phyloP scores from a whole-genome alignment of 2,329 filamentous ascomycete species.

The Tolypocladium nubicola region DNA sequence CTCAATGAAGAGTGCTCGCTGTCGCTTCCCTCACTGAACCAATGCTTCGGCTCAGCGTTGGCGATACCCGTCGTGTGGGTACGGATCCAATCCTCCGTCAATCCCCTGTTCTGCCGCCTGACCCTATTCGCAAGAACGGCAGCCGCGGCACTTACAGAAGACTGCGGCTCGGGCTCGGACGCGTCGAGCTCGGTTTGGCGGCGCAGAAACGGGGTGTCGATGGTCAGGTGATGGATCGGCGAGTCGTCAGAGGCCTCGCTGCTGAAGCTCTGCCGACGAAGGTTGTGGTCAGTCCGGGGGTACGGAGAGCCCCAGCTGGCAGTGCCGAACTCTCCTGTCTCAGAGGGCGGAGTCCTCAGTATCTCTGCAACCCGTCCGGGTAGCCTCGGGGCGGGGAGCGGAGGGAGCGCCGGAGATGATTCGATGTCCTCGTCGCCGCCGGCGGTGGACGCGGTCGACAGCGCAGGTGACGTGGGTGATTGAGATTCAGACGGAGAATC shows the following conservation, averaged over 20 bases:
- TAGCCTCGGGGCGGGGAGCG: slow-evolving; percentile 47
- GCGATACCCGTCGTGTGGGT: slow-evolving; percentile 66
- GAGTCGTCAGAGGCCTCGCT: slow-evolving; percentile 51
- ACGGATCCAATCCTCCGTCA: slow-evolving; percentile 80
- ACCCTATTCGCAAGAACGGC: slow-evolving; percentile 54
- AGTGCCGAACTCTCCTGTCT: slow-evolving; percentile 42
- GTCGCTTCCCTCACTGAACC: slow-evolving; percentile 65
- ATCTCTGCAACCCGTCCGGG: slow-evolving; percentile 44
- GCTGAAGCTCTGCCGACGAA: slow-evolving; percentile 41
- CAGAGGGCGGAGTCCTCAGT: slow-evolving; percentile 40
- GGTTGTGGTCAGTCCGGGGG: slow-evolving; percentile 48
- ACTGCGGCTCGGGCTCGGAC: slow-evolving; percentile 15
- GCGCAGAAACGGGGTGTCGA: slow-evolving; percentile 52
- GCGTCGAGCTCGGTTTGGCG: slow-evolving; percentile 37
- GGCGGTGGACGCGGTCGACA: slow-evolving; percentile 52
- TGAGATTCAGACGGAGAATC: slow-evolving; percentile 22
- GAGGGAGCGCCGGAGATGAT: slow-evolving; percentile 47
- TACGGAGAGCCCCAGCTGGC: slow-evolving; percentile 92
- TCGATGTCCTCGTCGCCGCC: slow-evolving; percentile 43
- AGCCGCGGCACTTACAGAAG: slow-evolving; percentile 41
- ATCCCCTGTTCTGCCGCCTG: slow-evolving; percentile 46
- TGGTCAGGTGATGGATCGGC: slow-evolving; percentile 49
- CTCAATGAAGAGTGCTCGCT: slow-evolving; percentile 69
- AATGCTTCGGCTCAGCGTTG: slow-evolving; percentile 63
- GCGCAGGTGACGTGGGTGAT: slow-evolving; percentile 43